phyloP scores from a whole-genome alignment of 2,329 filamentous ascomycete species.

The Penicillium palitans region DNA sequence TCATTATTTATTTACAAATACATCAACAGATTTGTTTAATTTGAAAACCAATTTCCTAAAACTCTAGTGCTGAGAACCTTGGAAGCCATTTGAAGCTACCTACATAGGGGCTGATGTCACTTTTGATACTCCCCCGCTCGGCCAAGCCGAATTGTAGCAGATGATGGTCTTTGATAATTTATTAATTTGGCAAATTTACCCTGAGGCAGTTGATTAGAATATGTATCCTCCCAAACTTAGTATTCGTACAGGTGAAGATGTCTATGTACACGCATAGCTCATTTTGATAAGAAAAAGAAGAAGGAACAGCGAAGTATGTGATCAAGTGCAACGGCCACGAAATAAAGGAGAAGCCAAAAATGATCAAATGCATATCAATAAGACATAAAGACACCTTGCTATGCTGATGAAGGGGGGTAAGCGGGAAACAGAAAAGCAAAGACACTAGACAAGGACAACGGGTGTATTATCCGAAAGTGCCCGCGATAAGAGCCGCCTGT shows the following conservation, averaged over 20 bases:
- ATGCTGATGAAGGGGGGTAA: conserved; percentile 3
- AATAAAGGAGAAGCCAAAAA: neutral
- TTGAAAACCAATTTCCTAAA: neutral
- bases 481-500: conserved; percentile 20
- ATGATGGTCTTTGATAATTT: neutral
- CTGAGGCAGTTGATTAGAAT: neutral
- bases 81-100: neutral
- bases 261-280: neutral
- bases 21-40: neutral
- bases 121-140: neutral
- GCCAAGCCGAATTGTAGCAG: neutral
- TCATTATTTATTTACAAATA: neutral
- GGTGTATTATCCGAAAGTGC: neutral
- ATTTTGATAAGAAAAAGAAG: neutral
- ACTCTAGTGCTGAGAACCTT: neutral
- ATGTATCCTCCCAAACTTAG: neutral
- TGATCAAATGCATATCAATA: neutral
- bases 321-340: neutral
- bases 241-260: neutral
- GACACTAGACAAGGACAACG: neutral
- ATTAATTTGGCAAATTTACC: neutral
- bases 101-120: neutral
- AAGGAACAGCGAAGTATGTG: neutral
- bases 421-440: neutral
- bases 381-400: conserved; percentile 9